Evolutionary conservation across 176 grass and related monocot genomes (phyloP).

Genomic region (Aechmea fasciata): DNA sequence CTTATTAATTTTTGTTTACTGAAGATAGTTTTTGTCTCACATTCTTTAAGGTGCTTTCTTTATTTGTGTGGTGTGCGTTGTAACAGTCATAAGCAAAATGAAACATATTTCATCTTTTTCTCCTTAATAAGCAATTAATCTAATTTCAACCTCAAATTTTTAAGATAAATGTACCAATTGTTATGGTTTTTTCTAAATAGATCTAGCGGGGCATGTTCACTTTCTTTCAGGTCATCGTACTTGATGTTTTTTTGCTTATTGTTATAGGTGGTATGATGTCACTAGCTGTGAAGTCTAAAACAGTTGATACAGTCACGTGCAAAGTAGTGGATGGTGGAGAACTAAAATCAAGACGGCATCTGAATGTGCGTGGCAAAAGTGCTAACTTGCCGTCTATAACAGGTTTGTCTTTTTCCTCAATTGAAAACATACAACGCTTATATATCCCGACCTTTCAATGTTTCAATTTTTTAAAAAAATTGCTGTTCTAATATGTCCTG

Average conservation of each 20-base stretch:
- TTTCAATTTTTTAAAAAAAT: background rate
- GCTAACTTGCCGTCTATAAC: slow-evolving; percentile 94
- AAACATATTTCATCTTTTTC: background rate
- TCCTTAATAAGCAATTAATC: background rate
- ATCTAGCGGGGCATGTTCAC: background rate
- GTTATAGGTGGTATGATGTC: slow-evolving; percentile 94
- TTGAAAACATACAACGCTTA: background rate
- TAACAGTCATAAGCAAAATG: background rate
- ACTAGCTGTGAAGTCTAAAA: slow-evolving; percentile 67
- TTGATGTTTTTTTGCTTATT: slow-evolving; percentile 1
- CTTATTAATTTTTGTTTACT: background rate
- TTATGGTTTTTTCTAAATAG: background rate
- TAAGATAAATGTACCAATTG: background rate
- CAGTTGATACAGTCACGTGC: slow-evolving; percentile 72
- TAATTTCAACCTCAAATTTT: background rate
- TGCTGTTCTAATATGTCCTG: background rate
- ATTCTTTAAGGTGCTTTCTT: too few relatives aligned
- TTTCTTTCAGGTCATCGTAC: background rate
- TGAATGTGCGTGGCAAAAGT: slow-evolving; percentile 95
- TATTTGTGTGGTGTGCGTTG: background rate
- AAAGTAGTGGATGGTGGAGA: slow-evolving; percentile 86
- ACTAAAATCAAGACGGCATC: slow-evolving; percentile 89
- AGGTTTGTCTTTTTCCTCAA: slow-evolving; percentile 30
- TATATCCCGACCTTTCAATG: too few relatives aligned
- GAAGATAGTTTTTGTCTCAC: background rate